Base-by-base conservation (phyloP, 2,329 filamentous ascomycete species). In the Nemania serpens region DNA sequence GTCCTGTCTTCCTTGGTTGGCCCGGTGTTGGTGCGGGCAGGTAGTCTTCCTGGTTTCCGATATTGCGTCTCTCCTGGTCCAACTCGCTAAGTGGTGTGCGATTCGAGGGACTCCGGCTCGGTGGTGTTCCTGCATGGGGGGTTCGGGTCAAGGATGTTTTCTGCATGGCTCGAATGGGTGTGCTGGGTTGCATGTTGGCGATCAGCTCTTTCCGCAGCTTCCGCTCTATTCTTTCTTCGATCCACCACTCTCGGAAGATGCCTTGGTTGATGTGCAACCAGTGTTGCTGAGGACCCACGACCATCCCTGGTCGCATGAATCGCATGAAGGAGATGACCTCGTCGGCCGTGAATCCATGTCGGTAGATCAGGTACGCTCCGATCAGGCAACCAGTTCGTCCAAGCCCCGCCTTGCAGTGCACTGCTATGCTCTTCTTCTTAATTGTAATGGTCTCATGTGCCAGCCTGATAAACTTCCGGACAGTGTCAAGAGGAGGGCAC, bases 221-320 rank as follows among this genome's bases (percentile, higher is more conserved):
- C 57, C 83, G 87, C 75, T 93, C 90, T 59, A 94, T 79, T 72
- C 93, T 91, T 78, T 94, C 91, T 78, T 93, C 92, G 71, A 95
- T 85, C 91, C 93, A 98, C 95, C 95, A 99, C 77, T 98, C 93
- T n/a, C 95, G 87, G 87, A 99, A 99, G 37, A 91, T 89, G 37
- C 91, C 91, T 77, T 99, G 95, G 79, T 99, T 97, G 64, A 99
- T 85, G 74, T 99, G 95, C 56, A 99, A 85, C 95, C 95, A 99
- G 78, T 99, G 95, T 78, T 99, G 95, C 75, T 99, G 95, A 41
- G 95, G 95, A 0, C 95, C 95, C 55, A 99, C 95, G 6, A 99
- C 95, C 95, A 99, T 99, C 55, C 95, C 95, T 0, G 95, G 95
- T 60, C 94, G 86, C 94, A 98, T 98, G 79, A 99, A 99, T 63